Base-by-base conservation (phyloP, 2,329 filamentous ascomycete species). In the Xylaria sp. region DNA sequence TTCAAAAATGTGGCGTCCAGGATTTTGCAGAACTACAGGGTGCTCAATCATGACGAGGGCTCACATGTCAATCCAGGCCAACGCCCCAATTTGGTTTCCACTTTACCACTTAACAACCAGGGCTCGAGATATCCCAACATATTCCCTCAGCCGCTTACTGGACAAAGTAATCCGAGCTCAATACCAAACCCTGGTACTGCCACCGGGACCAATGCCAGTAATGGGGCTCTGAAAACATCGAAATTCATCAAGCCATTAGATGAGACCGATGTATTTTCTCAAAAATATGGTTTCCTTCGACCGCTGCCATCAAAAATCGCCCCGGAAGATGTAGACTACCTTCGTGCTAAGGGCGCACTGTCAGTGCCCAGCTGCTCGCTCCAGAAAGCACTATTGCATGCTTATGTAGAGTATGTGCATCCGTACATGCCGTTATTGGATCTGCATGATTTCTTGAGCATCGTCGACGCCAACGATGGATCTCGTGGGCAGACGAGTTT, bases 371-470 rank as follows among this genome's bases (percentile, higher is more conserved):
- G 87, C 48, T 80, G 86, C 4, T 81, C 83, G 4, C 83, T 97
- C 42, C 92, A 95, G 75, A 93, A 92, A 78, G 93, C 94, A 67
- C 85, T 97, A 51, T 83, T 98, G 17, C 90, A 90, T 74, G 90
- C 90, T 46, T 97, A 96, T 75, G 86, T 95, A 69, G 92, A 97
- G 81, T 97, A 92, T 78, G 93, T 97, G 7, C 92, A 97, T 79
- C 93, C 94, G 0, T 97, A 93, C 79, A 97, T 97, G 93, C 95
- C 95, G 28, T 84, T 97, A 38, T 82, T 97, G 71, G 93, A 93
- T 83, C 76, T 90, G 76, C 80, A 89, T 78, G 81, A 88, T 78
- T 86, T 90, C 73, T 76, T 91, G 66, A 77, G 82, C 59, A 85
- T 87, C 53, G 85, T 94, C 71, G 88, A 90, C 74, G 84, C 85